Base-by-base conservation (phyloP, 352 stramenopile species). In the Heterotrichella gracilis region DNA sequence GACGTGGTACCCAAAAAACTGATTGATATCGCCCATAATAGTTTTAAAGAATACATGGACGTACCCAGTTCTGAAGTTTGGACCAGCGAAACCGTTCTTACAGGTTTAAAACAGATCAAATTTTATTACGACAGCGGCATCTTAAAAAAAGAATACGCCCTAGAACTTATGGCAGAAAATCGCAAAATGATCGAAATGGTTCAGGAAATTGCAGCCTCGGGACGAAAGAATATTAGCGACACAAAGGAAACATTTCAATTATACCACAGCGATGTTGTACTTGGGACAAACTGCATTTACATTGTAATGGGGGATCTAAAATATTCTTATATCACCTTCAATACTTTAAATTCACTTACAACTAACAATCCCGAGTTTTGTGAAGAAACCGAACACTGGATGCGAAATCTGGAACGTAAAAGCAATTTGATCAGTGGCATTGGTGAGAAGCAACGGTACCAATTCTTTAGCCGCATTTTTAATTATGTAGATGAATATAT, bases 361-460 rank as follows among this genome's bases (percentile, higher is more conserved):
- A 53, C 32, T n/a, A 53, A 53, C 32, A 53, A 53, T n/a, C 32
- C 9, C n/a, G 32, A 53, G n/a, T 53, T 53, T 53, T 53, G 32
- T 53, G 32, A 53, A n/a, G 32, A 53, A 53, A 53, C 32, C 32
- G 32, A 53, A 53, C 32, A 53, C 32, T 53, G 32, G 32, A 53
- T 53, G 32, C 32, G 32, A 17, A 53, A 53, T n/a, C 32, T 53
- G 9, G 32, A 53, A 53, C 32, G 32, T 53, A 53, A 53, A 53
- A 53, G 32, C 32, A 53, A 9, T 53, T n/a, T 53, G 32, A 53
- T 53, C 32, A 53, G 32, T n/a, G n/a, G n/a, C 32, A n/a, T 53
- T 9, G 32, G 32, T n/a, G 32, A 53, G n/a, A 53, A 53, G 32
- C 32, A 53, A n/a, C 32, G 32, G 9, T 53, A 53, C n/a, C 9